phyloP scores from a whole-genome alignment of 1,284 basidiomycete species.

The Leccinum brunneo-olivaceum region DNA sequence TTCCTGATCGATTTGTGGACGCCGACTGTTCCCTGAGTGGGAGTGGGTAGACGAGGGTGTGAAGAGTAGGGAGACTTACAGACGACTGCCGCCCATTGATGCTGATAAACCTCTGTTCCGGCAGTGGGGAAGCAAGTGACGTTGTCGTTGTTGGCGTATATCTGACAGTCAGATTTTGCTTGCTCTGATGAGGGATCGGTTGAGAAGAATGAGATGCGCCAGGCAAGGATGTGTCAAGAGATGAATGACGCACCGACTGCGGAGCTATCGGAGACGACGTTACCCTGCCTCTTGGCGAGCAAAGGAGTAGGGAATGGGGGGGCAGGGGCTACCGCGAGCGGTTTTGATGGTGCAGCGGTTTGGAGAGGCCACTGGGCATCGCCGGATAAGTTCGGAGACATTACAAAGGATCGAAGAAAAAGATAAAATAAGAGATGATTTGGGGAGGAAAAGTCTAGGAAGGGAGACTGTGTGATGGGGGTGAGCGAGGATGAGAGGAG shows the following conservation, averaged over 20 bases:
- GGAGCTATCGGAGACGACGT: slow-evolving; percentile 34
- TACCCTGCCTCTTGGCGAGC: slow-evolving; percentile 20
- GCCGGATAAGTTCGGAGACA: slow-evolving; percentile 30
- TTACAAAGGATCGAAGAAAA: slow-evolving; percentile 23
- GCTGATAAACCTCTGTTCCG: slow-evolving; percentile 51
- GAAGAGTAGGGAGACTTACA: slow-evolving; percentile 44
- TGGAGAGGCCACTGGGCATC: slow-evolving; percentile 34
- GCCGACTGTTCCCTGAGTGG: slow-evolving; percentile 44
- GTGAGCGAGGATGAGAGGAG: slow-evolving; percentile 7
- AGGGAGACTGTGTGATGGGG: slow-evolving; percentile 7
- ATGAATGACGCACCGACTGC: slow-evolving; percentile 35
- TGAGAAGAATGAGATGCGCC: slow-evolving; percentile 9
- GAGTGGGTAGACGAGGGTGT: slow-evolving; percentile 16
- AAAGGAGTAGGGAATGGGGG: slow-evolving; percentile 11
- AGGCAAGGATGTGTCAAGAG: slow-evolving; percentile 10
- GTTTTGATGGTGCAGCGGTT: slow-evolving; percentile 29
- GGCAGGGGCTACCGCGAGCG: slow-evolving; percentile 13
- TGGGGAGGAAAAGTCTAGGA: slow-evolving; percentile 18
- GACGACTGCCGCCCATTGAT: slow-evolving; percentile 66
- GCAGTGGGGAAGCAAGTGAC: slow-evolving; percentile 64
- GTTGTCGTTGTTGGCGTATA: slow-evolving; percentile 54
- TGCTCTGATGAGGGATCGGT: slow-evolving; percentile 22
- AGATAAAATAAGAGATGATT: slow-evolving; percentile 23
- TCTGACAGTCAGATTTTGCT: slow-evolving; percentile 31
- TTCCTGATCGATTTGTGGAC: slow-evolving; percentile 39